Evolutionary conservation across 805 yeast genomes (phyloP), one percentile per base, ranked within the genome.

Genomic region (Yarrowia sp.): DNA sequence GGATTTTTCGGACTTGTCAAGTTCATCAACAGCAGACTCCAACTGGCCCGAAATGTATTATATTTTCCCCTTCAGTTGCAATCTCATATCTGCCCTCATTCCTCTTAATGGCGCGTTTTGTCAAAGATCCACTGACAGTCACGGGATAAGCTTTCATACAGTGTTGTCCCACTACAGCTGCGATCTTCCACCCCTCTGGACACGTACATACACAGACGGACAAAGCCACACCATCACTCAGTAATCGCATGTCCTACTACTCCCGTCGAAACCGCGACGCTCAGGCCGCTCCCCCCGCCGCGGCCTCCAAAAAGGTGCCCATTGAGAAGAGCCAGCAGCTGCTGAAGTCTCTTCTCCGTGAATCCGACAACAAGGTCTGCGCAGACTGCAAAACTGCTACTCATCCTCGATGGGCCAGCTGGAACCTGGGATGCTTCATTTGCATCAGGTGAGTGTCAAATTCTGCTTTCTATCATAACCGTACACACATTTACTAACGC

Each of bases 321-420:
- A 72, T 77, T 67, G 85, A 87, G 68, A 81, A 83, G 70, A 88
- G 87, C 76, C 90, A 84, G 76, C 89, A 86, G 75, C 88, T 91
- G 47, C 81, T 95, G 70, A 87, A 87, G 77, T 86, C 88, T 39
- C 82, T 95, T 39, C 83, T 95, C 52, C 87, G 86, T 69, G 97
- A 92, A 73, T 87, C 87, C 0, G 86, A 86, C 43, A 95, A 95
- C 81, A 86, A 85, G 74, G 76, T 80, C 52, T 94, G 99, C 77
- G 97, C 93, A 1, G 99, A 94, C 78, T 94, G 99, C 79, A 94
- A 95, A 77, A 84, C 87, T 0, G 84, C 94, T 14, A 84, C 89
- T 42, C 96, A 94, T 77, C 99, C 99, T 24, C 84, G 98, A 67
- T 94, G 99, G 99, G 97, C 98, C 12, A 88, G 96, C 19, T 94